Conservation (phyloP, 306 rosid species). For the Myrica gale region DNA sequence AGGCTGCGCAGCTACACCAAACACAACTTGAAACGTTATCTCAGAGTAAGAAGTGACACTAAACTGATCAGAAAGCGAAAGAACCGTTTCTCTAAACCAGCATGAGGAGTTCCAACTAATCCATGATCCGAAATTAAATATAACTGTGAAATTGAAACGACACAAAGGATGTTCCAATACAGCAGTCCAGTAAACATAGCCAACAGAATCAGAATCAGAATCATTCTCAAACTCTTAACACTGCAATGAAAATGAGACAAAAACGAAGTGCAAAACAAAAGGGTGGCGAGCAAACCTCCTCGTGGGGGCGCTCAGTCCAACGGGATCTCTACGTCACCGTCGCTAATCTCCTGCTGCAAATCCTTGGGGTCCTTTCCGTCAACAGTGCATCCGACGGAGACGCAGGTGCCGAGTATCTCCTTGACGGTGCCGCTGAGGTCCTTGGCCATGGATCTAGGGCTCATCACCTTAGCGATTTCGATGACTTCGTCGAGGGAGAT, state of each 20-base stretch:
- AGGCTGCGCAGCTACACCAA: too few species aligned
- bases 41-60: too few species aligned
- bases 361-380: conserved; percentile 29
- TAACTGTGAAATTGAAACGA: too few species aligned
- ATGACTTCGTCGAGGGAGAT: conserved; percentile 27
- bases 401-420: conserved; percentile 31
- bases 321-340: conserved; percentile 23
- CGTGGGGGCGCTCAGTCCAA: not conserved
- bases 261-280: too few species aligned
- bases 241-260: not conserved
- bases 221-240: not conserved
- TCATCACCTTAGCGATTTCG: conserved; percentile 24
- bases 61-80: too few species aligned
- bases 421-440: conserved; percentile 16
- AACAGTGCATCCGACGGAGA: conserved; percentile 26
- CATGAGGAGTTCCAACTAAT: not conserved
- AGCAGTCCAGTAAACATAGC: too few species aligned
- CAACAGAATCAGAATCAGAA: not conserved
- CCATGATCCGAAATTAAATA: not conserved
- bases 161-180: too few species aligned
- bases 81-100: too few species aligned
- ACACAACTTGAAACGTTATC: too few species aligned
- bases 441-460: conserved; percentile 26
- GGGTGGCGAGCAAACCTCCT: too few species aligned
- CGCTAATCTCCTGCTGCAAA: conserved; percentile 25